Conservation (phyloP, 2,329 filamentous ascomycete species). For the Dryadomyces quercivorus region DNA sequence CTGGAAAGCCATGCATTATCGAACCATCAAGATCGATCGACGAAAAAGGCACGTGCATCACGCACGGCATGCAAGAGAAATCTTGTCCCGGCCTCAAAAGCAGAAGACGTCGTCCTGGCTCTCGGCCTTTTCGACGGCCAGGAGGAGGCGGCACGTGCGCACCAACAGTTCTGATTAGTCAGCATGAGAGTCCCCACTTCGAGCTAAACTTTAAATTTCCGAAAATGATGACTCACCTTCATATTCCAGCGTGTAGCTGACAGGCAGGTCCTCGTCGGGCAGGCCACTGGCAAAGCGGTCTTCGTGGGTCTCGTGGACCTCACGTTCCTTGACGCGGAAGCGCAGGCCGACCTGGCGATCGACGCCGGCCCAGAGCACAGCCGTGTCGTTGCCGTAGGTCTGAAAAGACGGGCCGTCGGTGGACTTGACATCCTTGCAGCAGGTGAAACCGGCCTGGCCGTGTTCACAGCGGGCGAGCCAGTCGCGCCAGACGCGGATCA, state of each 20-base stretch:
- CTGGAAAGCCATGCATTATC: no score
- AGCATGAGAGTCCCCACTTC: constrained; percentile 1
- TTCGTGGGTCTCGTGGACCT: constrained; percentile 14
- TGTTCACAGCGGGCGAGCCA: constrained; percentile 42
- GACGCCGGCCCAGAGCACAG: constrained; percentile 57
- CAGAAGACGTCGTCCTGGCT: constrained; percentile 42
- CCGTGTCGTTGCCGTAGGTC: constrained; percentile 10
- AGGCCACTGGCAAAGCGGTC: constrained; percentile 21
- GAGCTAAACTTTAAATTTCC: background rate
- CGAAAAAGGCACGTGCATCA: constrained; percentile 4
- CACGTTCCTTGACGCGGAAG: constrained; percentile 48
- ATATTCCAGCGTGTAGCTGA: constrained; percentile 59
- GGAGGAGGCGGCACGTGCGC: constrained; percentile 48
- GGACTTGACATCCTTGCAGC: background rate
- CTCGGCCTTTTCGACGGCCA: constrained; percentile 53
- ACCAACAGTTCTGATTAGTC: constrained; percentile 49
- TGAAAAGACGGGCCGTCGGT: constrained; percentile 5
- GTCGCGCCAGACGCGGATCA: constrained; percentile 58
- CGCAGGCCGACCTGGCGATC: constrained; percentile 53
- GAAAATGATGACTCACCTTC: constrained; percentile 37
- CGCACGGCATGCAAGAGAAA: constrained; percentile 28
- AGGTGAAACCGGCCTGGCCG: background rate
- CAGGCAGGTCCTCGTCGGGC: constrained; percentile 51
- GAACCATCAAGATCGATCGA: no score
- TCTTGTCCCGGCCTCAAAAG: background rate